Evolutionary conservation across 805 yeast genomes (phyloP).

Genomic region (Ogataea parapolymorpha): DNA sequence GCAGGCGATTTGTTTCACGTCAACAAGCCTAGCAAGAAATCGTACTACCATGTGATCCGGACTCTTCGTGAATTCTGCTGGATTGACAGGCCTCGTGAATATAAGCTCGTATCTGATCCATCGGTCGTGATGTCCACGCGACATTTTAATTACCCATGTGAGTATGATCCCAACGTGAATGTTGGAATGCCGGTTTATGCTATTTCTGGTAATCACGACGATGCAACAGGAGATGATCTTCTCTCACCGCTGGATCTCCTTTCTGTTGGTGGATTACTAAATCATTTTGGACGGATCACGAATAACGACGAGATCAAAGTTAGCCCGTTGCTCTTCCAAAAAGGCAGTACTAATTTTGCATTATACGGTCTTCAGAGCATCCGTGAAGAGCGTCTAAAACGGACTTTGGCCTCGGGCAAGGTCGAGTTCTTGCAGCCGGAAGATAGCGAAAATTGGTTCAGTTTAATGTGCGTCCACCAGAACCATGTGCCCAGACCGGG

Average conservation of each 20-base stretch:
- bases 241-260: conserved; percentile 84
- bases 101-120: conserved; percentile 82
- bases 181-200: conserved; percentile 88
- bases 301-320: conserved; percentile 73
- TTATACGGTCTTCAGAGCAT: conserved; percentile 86
- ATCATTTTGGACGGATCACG: conserved; percentile 82
- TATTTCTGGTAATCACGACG: conserved; percentile 95
- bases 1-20: conserved; percentile 92
- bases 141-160: conserved; percentile 71
- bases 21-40: conserved; percentile 83
- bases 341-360: conserved; percentile 79
- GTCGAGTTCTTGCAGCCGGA: conserved; percentile 76
- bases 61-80: conserved; percentile 68
- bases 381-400: conserved; percentile 81
- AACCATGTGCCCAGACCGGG: conserved; percentile 80
- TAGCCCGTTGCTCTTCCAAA: conserved; percentile 74
- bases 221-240: conserved; percentile 82
- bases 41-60: conserved; percentile 78
- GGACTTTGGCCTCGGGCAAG: conserved; percentile 76
- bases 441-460: conserved; percentile 65
- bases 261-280: conserved; percentile 75
- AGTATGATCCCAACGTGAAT: conserved; percentile 87
- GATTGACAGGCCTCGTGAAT: conserved; percentile 84
- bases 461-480: conserved; percentile 84
- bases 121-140: conserved; percentile 51